Base-by-base conservation (phyloP, 169 alveolate genomes). In the Eimeria sp. region DNA sequence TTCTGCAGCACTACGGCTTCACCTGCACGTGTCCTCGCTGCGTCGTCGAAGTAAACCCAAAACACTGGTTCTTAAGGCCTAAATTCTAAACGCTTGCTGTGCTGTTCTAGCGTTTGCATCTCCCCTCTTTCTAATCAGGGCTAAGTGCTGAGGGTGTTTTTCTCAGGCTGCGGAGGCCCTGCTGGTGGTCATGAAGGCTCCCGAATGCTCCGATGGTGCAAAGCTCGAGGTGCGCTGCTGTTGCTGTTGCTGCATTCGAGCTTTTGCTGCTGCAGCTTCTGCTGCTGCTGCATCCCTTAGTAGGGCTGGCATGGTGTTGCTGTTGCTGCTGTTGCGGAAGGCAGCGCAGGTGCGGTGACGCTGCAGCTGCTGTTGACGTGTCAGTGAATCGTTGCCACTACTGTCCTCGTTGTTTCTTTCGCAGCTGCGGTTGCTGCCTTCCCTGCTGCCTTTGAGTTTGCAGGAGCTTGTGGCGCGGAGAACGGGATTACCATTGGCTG, bases 21-120 rank as follows among this genome's bases (percentile, higher is more conserved):
- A 58, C 96, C 10, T 91, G 96, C 87, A 62, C 74, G 46, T 91
- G 96, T 30, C 85, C 74, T 30, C 90, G 96, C 23, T 91, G 96
- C 87, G 64, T 56, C 23, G 96, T 91, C 40, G 96, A 91, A 89
- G 96, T 91, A 72, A 77, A 46, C 43, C 74, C 11, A 18, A 20
- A 68, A 52, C 33, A 6, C 56, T 83, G 2, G 58, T 9, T 33
- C 71, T 71, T 80, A 52, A 52, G 25, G 20, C 11, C 25, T 40
- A 4, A 77, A 40, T 4, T 1, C 62, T 25, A n/a, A 27, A 80
- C 30, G 43, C n/a, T 49, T 37, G 4, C 58, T 4, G 27, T 6
- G 1, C 6, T 40, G 46, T 1, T 71, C 27, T 23, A 33, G 25
- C 46, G 20, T 33, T 40, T 74, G 33, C 14, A 40, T 14, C 56